Conservation (phyloP, 306 rosid species). For the Cyamopsis tetragonoloba region DNA sequence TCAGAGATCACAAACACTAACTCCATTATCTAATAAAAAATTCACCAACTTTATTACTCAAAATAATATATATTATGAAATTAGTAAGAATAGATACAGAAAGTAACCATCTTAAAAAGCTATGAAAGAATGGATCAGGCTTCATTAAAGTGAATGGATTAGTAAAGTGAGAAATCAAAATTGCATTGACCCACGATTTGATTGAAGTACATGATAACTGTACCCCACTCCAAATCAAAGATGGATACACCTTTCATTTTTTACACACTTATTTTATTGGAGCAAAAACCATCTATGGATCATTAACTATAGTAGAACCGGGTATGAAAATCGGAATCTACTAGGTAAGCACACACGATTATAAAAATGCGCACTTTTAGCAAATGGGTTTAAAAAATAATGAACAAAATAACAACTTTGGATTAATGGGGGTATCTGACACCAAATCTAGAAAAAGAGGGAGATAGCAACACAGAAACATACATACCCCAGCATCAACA, state of each 20-base stretch:
- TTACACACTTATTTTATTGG: too few relatives aligned
- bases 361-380: constrained; percentile 14
- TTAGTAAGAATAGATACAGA: neutral
- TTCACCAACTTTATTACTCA: neutral
- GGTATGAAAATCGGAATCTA: too few relatives aligned
- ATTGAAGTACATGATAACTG: too few relatives aligned
- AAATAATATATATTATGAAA: neutral
- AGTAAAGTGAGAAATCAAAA: too few relatives aligned
- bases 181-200: too few relatives aligned
- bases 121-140: too few relatives aligned
- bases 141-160: too few relatives aligned
- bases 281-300: too few relatives aligned
- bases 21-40: neutral
- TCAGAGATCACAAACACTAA: constrained; percentile 19
- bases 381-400: neutral
- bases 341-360: neutral
- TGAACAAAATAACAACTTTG: neutral
- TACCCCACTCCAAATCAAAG: too few relatives aligned
- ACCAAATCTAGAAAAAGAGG: neutral
- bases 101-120: neutral
- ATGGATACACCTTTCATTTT: too few relatives aligned
- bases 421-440: neutral
- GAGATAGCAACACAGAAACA: neutral
- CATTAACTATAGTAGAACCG: too few relatives aligned
- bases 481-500: constrained; percentile 84